Conservation (phyloP, 2,329 filamentous ascomycete species). For the Hymenoscyphus albidus region DNA sequence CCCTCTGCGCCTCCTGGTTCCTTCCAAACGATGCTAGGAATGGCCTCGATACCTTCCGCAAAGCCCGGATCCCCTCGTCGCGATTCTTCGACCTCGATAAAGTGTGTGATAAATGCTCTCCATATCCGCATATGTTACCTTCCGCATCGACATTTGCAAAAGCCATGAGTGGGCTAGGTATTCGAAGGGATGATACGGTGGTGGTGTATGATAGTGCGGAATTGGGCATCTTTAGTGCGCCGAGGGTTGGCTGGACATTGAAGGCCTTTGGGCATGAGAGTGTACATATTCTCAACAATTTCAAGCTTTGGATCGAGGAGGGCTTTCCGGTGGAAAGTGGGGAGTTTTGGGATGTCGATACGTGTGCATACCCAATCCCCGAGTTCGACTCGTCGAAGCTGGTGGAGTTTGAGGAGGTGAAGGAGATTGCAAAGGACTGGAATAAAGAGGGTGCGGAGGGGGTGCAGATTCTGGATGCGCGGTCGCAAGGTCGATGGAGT, state of each 20-base stretch:
- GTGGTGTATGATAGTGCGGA: constrained; percentile 94
- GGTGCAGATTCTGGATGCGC: constrained; percentile 85
- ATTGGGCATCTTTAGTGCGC: constrained; percentile 89
- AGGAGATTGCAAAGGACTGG: constrained; percentile 68
- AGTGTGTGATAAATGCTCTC: constrained; percentile 79
- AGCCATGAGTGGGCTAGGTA: constrained; percentile 85
- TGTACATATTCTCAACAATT: constrained; percentile 94
- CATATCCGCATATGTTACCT: constrained; percentile 96
- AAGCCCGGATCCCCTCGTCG: constrained; percentile 80
- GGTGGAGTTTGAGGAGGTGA: constrained; percentile 77
- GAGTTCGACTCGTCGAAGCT: constrained; percentile 59
- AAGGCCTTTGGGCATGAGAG: constrained; percentile 82
- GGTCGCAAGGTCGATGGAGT: constrained; percentile 73
- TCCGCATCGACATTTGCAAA: constrained; percentile 74
- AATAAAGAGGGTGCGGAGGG: constrained; percentile 81
- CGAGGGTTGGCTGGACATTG: constrained; percentile 90
- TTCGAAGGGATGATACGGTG: constrained; percentile 79
- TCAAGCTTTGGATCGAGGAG: constrained; percentile 85
- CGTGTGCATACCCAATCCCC: constrained; percentile 61
- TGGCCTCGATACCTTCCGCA: constrained; percentile 75
- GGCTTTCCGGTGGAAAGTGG: constrained; percentile 81
- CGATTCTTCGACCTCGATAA: constrained; percentile 96
- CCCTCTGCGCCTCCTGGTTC: constrained; percentile 93
- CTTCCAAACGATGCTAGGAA: constrained; percentile 85
- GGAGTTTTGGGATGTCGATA: constrained; percentile 63